Conservation (phyloP, 768 basidiomycete genomes). For the Lentinus brumalis region DNA sequence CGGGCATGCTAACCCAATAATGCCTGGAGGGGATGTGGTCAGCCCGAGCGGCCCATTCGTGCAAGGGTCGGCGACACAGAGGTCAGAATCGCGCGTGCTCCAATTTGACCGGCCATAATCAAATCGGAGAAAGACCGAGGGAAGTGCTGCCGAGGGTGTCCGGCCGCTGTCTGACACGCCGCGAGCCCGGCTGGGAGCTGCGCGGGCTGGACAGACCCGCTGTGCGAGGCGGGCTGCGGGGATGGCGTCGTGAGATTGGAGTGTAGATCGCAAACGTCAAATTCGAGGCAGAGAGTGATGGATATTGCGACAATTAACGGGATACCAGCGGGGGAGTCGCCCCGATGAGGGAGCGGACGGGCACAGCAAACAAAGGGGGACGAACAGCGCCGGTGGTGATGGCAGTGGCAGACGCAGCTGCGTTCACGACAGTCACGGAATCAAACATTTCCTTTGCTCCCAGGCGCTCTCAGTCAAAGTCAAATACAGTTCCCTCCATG, state of each 20-base stretch:
- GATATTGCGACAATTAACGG: background rate
- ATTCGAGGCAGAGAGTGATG: slow-evolving; percentile 9
- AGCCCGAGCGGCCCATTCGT: background rate
- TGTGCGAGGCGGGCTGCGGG: background rate
- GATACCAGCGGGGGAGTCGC: background rate
- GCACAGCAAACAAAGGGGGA: slow-evolving; percentile 12
- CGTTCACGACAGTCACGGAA: slow-evolving; percentile 7
- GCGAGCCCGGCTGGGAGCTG: background rate
- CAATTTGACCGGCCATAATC: slow-evolving; percentile 14
- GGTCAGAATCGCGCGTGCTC: background rate
- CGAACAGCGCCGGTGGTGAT: slow-evolving; percentile 20
- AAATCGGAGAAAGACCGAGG: background rate
- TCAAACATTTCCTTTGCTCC: slow-evolving; percentile 16
- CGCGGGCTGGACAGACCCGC: background rate
- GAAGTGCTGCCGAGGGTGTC: background rate
- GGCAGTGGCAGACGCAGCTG: slow-evolving; percentile 5
- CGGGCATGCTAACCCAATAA: background rate
- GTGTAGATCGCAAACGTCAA: slow-evolving; percentile 17
- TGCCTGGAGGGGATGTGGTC: background rate
- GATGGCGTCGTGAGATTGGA: slow-evolving; percentile 10
- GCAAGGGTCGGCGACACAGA: too few species aligned
- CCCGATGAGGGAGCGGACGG: background rate
- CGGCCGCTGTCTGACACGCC: background rate
- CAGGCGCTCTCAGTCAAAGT: slow-evolving; percentile 21
- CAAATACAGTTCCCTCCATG: slow-evolving; percentile 15